A percentile compares a stretch with the other conserved stretches of the same genome.
phyloP scores from a whole-genome alignment of 1,139 yeast species.

The Arxiozyma bovina region DNA sequence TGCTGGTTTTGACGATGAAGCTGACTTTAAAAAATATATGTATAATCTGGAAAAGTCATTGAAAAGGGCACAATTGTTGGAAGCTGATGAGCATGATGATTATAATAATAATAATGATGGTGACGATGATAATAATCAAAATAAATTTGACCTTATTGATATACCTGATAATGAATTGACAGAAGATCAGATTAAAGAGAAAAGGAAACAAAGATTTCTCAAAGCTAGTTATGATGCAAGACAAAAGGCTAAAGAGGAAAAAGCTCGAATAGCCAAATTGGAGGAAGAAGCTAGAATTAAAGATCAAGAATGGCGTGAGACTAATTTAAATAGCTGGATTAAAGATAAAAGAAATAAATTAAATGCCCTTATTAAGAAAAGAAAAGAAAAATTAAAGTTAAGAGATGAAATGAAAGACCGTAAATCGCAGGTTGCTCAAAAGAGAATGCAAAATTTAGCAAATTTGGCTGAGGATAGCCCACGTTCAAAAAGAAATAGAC shows the following conservation, averaged over 20 bases:
- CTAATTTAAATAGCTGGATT: constrained; percentile 75
- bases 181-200: constrained; percentile 78
- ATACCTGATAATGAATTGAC: constrained; percentile 74
- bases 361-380: constrained; percentile 44
- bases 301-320: constrained; percentile 70
- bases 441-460: constrained; percentile 86
- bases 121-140: constrained; percentile 44
- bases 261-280: constrained; percentile 45
- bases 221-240: constrained; percentile 89
- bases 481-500: constrained; percentile 42
- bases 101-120: constrained; percentile 40
- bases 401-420: constrained; percentile 77
- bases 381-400: constrained; percentile 61
- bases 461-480: constrained; percentile 71
- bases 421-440: constrained; percentile 85
- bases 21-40: constrained; percentile 62
- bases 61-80: constrained; percentile 46
- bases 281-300: constrained; percentile 46
- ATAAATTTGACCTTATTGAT: constrained; percentile 72
- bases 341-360: constrained; percentile 57
- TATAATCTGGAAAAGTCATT: constrained; percentile 59
- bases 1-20: constrained; percentile 72
- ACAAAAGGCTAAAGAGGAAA: constrained; percentile 71
- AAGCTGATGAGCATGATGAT: constrained; percentile 52
- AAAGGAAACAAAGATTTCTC: constrained; percentile 70